phyloP scores from a whole-genome alignment of 1,284 basidiomycete species.

The Sporisorium graminicola region DNA sequence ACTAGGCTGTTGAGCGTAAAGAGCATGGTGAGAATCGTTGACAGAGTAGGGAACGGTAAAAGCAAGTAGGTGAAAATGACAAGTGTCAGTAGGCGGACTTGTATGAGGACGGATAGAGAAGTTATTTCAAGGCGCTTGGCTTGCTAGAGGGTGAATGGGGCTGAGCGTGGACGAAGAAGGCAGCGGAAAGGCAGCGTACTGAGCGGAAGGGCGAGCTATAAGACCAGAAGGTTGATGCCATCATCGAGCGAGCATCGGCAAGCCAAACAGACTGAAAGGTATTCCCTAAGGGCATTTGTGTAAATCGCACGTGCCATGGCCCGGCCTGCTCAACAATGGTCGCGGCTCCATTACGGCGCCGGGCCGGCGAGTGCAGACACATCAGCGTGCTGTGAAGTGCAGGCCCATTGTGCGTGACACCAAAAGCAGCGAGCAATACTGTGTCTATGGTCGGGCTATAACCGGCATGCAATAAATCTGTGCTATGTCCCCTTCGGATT shows the following conservation, averaged over 20 bases:
- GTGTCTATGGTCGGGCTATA: background rate
- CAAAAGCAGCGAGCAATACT: background rate
- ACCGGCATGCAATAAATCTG: background rate
- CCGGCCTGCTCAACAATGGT: too few species aligned
- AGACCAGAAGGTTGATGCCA: background rate
- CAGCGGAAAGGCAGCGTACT: background rate
- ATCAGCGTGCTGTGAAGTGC: background rate
- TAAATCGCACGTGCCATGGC: slow-evolving; percentile 1
- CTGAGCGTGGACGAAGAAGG: background rate
- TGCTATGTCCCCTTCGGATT: background rate
- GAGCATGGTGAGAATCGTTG: slow-evolving; percentile 1
- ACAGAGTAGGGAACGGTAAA: background rate
- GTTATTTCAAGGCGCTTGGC: background rate
- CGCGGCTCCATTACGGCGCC: background rate
- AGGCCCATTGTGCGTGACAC: background rate
- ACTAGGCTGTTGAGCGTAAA: slow-evolving; percentile 57
- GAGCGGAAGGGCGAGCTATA: background rate
- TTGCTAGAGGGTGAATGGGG: background rate
- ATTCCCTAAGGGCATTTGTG: background rate
- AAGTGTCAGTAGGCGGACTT: slow-evolving; percentile 13
- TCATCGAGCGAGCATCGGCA: background rate
- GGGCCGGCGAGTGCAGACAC: background rate
- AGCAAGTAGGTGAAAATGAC: background rate
- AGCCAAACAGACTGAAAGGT: background rate
- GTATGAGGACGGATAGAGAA: background rate